Evolutionary conservation across 2,329 filamentous ascomycete genomes (phyloP), one percentile per base, ranked within the genome.

Genomic region (Claviceps digitariae): DNA sequence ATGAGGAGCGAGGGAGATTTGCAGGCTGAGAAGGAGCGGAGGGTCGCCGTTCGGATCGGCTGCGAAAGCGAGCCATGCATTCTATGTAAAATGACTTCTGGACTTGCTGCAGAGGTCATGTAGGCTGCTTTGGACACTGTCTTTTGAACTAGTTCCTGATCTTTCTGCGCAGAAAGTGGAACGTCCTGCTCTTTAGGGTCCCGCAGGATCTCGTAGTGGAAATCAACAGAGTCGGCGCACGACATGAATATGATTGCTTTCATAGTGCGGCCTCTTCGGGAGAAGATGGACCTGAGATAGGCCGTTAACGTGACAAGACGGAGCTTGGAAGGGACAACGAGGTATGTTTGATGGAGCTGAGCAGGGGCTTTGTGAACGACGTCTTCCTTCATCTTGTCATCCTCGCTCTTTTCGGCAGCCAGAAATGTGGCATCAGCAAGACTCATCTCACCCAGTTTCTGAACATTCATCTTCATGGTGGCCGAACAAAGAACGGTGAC

Each of bases 241-340:
- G 91, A 95, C 49, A 98, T 87, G 71, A 98, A 98, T 38, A 98
- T 77, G 56, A 98, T 96, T 23, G 86, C 87, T 69, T 98, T 97
- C 87, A 95, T 96, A 20, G 95, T 87, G 1, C 88, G 89, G 0
- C 90, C 91, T 67, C 86, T 87, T 20, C 90, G 80, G 54, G 88
- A 84, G 67, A 98, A 97, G 0, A 90, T 83, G 20, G 89, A 83
- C 65, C 91, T 94, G 54, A 98, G 74, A 34, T 90, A 79, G 1
- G 88, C 85, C 27, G 90, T 82, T 21, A 98, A 76, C 0, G 91
- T 90, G 3, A 98, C 91, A 2, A 98, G 74, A 34, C 93, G 84
- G 57, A 96, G 74, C 70, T 98, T 98, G 6, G 91, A 84, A 0
- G 93, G 89, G 1, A 90, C 84, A 43, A 97, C 78, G 43, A 88